Percentiles rank a stretch among this genome's conserved stretches.
Conservation (phyloP, 2,329 filamentous ascomycete genomes). For the Colletotrichum orbiculare region DNA sequence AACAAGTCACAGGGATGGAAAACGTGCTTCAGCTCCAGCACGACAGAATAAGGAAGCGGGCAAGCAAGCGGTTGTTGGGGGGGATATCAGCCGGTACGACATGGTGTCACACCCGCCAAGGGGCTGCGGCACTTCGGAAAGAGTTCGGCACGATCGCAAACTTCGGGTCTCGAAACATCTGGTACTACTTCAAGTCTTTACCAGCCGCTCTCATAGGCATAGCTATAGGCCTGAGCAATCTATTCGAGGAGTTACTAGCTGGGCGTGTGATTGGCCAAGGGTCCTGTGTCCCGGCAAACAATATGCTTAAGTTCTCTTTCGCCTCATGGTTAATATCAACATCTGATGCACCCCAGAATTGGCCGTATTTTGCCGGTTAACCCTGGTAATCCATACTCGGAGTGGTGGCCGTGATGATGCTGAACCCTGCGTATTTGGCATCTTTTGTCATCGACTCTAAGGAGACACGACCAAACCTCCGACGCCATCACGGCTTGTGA, state of each 20-base stretch:
- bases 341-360: background rate
- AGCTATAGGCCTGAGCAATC: constrained; percentile 22
- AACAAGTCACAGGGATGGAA: no score
- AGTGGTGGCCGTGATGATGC: no score
- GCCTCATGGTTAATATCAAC: constrained; percentile 18
- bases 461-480: background rate
- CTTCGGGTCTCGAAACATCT: constrained; percentile 9
- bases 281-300: background rate
- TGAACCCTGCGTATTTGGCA: no score
- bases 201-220: background rate
- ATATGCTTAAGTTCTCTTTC: background rate
- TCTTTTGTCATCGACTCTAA: background rate
- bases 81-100: no score
- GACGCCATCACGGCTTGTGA: no score
- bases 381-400: constrained; percentile 1
- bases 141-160: constrained; percentile 13
- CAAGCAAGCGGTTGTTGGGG: no score
- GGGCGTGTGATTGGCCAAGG: background rate
- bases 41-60: no score
- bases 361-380: constrained; percentile 5
- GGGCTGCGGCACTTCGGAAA: background rate
- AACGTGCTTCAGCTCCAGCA: no score
- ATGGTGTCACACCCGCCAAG: background rate
- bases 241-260: constrained; percentile 10
- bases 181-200: constrained; percentile 10